Evolutionary conservation across 176 grass and related monocot species (phyloP), one percentile per base, ranked within the genome.

Genomic region (Juncus effusus): DNA sequence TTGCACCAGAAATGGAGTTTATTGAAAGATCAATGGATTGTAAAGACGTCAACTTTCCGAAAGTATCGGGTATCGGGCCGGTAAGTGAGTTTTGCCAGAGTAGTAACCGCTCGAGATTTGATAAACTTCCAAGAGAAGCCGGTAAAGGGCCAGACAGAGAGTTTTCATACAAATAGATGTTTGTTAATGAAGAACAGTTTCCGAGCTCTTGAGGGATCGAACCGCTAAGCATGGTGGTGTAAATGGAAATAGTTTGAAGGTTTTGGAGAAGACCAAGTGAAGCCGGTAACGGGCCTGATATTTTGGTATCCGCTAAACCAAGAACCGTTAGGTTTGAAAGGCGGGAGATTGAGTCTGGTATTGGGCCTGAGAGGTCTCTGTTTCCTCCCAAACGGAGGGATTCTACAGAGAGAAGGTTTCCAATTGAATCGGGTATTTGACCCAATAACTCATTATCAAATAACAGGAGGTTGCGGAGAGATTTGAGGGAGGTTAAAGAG

Each of bases 1-100:
- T 89, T 8, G 58, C 53, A 42, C 94, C 85, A 3, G 94, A 99
- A 83, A 99, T 89, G 69, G 85, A 60, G 75, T 99, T 99, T 63
- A 99, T 99, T 56, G 94, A 99, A 10, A 99, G 67, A 72, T 99
- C 94, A 10, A 99, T 82, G 5, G 88, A 86, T 0, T 73, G 67
- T 2, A 99, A 70, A 5, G 88, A 65, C 0, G 78, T 83, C 36
- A 99, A 77, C 72, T 84, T 84, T 51, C 94, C 94, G 40, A 86
- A 99, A 4, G 86, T 61, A 0, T 89, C 85, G 2, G 94, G 94
- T 16, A 99, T 99, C 3, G 85, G 78, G 0, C 94, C 94, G 0
- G 85, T 79, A n/a, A 99, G 80, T 41, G 85, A 80, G 78, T 99
- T 99, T 86, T 99, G 94, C 94, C 88, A 99, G 0, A 99, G 61